Percentiles rank a stretch among this genome's conserved stretches.
Conservation (phyloP, 495 filamentous ascomycete species). For the Penicillium canariense region DNA sequence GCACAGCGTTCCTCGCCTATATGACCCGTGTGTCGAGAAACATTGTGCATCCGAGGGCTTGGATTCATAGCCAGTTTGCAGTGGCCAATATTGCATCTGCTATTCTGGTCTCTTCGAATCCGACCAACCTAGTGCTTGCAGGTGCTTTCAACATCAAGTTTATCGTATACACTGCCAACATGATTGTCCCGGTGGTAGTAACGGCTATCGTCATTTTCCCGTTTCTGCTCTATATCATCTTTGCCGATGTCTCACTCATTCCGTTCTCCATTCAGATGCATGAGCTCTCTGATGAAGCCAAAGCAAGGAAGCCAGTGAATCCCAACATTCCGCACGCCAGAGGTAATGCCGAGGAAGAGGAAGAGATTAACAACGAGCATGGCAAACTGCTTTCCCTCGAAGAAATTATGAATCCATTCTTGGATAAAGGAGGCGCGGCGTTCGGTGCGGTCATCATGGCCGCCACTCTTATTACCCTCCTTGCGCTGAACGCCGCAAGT, state of each 20-base stretch:
- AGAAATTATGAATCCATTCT: constrained; percentile 69
- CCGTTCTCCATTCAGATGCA: constrained; percentile 62
- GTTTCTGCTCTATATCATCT: constrained; percentile 62
- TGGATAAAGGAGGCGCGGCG: constrained; percentile 59
- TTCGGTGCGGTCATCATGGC: constrained; percentile 63
- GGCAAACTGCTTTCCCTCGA: constrained; percentile 57
- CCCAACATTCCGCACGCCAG: constrained; percentile 63
- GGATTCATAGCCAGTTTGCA: constrained; percentile 68
- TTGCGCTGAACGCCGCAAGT: constrained; percentile 58
- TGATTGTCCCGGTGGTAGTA: constrained; percentile 63
- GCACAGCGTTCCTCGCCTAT: constrained; percentile 67
- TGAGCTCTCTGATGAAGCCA: constrained; percentile 53
- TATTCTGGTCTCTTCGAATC: constrained; percentile 68
- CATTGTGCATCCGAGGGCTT: constrained; percentile 62
- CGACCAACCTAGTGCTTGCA: constrained; percentile 68
- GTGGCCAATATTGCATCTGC: constrained; percentile 66
- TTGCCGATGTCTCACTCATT: constrained; percentile 59
- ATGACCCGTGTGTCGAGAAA: constrained; percentile 70
- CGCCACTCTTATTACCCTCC: constrained; percentile 55
- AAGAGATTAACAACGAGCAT: constrained; percentile 34
- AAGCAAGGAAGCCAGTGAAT: constrained; percentile 55
- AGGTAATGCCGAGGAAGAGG: constrained; percentile 53
- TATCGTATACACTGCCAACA: constrained; percentile 64
- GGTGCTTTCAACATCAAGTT: constrained; percentile 66
- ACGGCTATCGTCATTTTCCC: constrained; percentile 64